These are phyloP conservation scores for Oryza longistaminata DNA, from an alignment of 176 grass and related monocot species.

Conservation along the genomic window DNA sequence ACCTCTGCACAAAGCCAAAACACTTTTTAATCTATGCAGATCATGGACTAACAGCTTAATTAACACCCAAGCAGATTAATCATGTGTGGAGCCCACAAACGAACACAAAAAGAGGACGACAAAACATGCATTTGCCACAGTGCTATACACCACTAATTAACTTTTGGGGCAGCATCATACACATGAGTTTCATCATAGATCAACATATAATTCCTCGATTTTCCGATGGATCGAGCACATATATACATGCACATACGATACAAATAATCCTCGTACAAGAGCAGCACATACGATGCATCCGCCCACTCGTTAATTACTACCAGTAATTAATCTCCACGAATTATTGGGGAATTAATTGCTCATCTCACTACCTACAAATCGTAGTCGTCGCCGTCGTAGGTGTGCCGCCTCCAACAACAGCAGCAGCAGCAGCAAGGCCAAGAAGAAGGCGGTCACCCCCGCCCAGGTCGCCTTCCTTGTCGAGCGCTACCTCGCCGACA, in stretches of 20 bases:
- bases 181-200: constrained; percentile 10
- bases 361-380: neutral
- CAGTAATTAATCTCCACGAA: neutral
- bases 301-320: neutral
- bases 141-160: neutral
- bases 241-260: constrained; percentile 44
- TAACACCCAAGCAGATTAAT: constrained; percentile 7
- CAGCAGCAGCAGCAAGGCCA: neutral
- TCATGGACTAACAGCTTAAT: constrained; percentile 3
- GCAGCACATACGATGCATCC: neutral
- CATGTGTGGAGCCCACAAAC: neutral
- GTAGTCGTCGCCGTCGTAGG: neutral
- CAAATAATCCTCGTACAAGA: constrained; percentile 5
- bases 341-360: neutral
- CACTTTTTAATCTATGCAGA: neutral
- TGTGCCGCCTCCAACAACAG: constrained; percentile 18
- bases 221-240: neutral
- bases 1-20: neutral
- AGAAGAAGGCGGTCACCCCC: constrained; percentile 64
- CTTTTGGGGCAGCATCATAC: constrained; percentile 8
- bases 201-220: neutral
- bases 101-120: neutral
- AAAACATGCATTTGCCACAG: neutral
- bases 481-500: constrained; percentile 81
- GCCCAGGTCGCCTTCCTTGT: constrained; percentile 87